Evolutionary conservation across 2,329 filamentous ascomycete species (phyloP).

Genomic region (Colletotrichum nymphaeae): DNA sequence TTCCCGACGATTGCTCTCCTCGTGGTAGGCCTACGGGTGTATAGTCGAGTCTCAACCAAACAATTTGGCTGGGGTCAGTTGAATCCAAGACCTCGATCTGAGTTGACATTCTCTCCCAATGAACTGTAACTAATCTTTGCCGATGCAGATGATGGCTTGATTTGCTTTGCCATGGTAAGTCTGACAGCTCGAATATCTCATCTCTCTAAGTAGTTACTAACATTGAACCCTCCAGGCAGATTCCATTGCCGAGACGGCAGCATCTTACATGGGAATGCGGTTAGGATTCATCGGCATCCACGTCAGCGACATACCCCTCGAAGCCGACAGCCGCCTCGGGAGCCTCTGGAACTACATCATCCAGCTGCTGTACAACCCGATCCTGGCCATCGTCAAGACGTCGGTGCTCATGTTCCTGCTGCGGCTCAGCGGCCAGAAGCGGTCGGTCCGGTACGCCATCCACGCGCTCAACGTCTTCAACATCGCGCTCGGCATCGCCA

Average conservation of each 20-base stretch:
- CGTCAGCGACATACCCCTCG: conserved; percentile 24
- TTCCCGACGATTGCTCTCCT: conserved; percentile 20
- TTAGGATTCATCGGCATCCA: conserved; percentile 28
- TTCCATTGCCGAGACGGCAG: conserved; percentile 27
- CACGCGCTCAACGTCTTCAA: conserved; percentile 49
- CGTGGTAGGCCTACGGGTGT: conserved; percentile 23
- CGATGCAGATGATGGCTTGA: conserved; percentile 23
- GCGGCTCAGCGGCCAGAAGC: conserved; percentile 46
- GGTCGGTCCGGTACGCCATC: conserved; percentile 42
- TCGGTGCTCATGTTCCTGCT: conserved; percentile 49
- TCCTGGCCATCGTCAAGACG: conserved; percentile 48
- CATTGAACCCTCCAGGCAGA: conserved; percentile 1
- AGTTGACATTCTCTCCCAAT: background rate
- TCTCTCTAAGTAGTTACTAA: background rate
- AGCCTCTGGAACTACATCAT: conserved; percentile 46
- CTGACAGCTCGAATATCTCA: no score
- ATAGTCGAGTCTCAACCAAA: conserved; percentile 27
- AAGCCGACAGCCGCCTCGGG: conserved; percentile 20
- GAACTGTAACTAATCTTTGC: background rate
- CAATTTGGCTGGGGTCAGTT: conserved; percentile 32
- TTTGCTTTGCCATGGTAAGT: conserved; percentile 29
- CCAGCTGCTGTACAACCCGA: conserved; percentile 49
- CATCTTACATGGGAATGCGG: conserved; percentile 30
- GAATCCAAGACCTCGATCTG: background rate
- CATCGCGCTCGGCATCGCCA: conserved; percentile 46